Base-by-base conservation (phyloP, 148 eudicot species). In the Rhododendron vialii region DNA sequence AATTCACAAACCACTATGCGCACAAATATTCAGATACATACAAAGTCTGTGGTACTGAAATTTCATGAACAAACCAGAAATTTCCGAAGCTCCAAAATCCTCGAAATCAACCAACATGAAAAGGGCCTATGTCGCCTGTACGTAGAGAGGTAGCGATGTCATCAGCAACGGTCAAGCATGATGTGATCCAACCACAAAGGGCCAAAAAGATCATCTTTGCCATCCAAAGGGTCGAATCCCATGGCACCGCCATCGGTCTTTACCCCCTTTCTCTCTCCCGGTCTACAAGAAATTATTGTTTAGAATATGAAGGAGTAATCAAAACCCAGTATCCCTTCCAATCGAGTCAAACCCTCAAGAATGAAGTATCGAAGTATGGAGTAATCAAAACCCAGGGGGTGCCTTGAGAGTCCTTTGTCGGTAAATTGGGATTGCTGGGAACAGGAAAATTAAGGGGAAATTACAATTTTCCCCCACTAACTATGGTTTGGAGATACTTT, bases 161-260 rank as follows among this genome's bases (percentile, higher is more conserved):
- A 88, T 96, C 96, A 47, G 98, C 98, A 74, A 96, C 92, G 69
- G 88, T 86, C 45, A 94, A 88, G 33, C 95, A 93, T 63, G 98
- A 92, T 7, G 94, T 80, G 15, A 96, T 88, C 98, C 98, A 94
- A 57, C 93, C 92, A 86, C 73, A 86, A 30, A 94, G 71, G 48
- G 93, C 93, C 82, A 90, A 18, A 94, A 93, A 96, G 13, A 93
- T 87, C 94, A 94, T 89, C 82, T 88, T 89, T 18, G 90, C 89
- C 84, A 96, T 10, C 74, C 74, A 67, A 67, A 67, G 33, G 74
- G 74, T 67, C 30, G 74, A 67, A 67, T 67, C 74, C 74, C 74
- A 67, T 67, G 74, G 74, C 33, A 67, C 74, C 9, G 74, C 74
- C 74, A 67, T 26, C 24, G 74, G 6, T 67, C 71, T 67, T 67